Base-by-base conservation (phyloP, 306 rosid species). In the Gleditsia sinensis region DNA sequence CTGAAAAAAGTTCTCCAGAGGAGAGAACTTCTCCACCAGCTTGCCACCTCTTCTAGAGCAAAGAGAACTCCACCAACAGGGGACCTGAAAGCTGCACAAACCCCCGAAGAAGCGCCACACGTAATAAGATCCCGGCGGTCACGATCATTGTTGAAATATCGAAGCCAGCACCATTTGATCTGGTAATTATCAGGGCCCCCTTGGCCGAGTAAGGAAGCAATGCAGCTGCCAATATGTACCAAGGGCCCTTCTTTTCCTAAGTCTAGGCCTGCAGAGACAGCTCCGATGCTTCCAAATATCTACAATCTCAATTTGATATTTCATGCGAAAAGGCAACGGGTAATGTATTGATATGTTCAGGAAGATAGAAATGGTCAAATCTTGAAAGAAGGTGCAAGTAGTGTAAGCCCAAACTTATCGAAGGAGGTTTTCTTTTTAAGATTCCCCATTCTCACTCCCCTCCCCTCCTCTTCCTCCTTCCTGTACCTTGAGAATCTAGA, bases 21-120 rank as follows among this genome's bases (percentile, higher is more conserved):
- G 42, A 93, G 90, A 34, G 98, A 86, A 76, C 96, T 93, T 75
- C 98, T 90, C 98, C 98, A 93, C 98, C 97, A 93, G 21, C 97
- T 93, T 51, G 98, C 98, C 71, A 93, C 96, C 83, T 93, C 97
- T 84, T 93, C 98, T 14, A 93, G 83, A 40, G 97, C 58, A 65
- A 93, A 93, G 53, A 93, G 89, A 32, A 93, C 98, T 51, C 98
- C 98, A 48, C 98, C 98, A 10, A 91, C 97, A 0, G 98, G 98
- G 19, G 98, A 78, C 23, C 96, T 79, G 81, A 93, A 93, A 16
- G 98, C 97, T 77, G 98, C 98, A 74, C 98, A 91, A 69, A 93
- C 97, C 17, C 98, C 97, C 3, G 97, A 86, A 46, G 98, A 87
- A 21, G 97, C 77, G 33, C 97, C 98, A 6, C 96, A 87, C 50